Evolutionary conservation across 192 early-diverging fungal genomes (phyloP).

Genomic region (Kappamyces sp.): DNA sequence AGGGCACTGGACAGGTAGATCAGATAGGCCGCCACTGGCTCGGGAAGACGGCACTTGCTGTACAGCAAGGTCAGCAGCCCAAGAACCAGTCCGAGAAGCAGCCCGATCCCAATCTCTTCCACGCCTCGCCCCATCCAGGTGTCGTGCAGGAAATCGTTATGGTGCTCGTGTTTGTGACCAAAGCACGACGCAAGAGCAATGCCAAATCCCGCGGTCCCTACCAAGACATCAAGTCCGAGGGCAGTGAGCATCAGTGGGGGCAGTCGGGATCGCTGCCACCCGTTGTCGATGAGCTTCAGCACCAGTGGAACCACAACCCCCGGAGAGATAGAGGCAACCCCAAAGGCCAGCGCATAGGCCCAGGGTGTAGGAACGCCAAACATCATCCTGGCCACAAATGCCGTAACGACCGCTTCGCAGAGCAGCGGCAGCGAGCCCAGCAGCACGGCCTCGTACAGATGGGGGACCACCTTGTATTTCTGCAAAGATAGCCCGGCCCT

Average conservation of each 20-base stretch:
- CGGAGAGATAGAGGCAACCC: slow-evolving; percentile 29
- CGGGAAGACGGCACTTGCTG: slow-evolving; percentile 9
- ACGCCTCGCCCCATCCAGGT: slow-evolving; percentile 16
- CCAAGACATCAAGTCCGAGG: slow-evolving; percentile 12
- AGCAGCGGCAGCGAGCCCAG: slow-evolving; percentile 29
- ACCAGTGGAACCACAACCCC: slow-evolving; percentile 35
- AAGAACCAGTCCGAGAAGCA: slow-evolving; percentile 21
- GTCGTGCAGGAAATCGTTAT: slow-evolving; percentile 15
- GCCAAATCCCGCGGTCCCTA: slow-evolving; percentile 25
- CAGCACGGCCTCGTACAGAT: slow-evolving; percentile 15
- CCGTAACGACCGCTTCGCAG: slow-evolving; percentile 22
- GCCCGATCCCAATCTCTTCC: slow-evolving; percentile 30
- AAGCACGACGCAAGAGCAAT: slow-evolving; percentile 27
- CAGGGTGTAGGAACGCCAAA: slow-evolving; percentile 27
- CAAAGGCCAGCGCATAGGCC: slow-evolving; percentile 31
- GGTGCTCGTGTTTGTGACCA: slow-evolving; percentile 26
- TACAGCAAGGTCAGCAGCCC: slow-evolving; percentile 17
- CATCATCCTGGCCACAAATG: slow-evolving; percentile 5
- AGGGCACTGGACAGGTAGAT: slow-evolving; percentile 16
- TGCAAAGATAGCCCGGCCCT: slow-evolving; percentile 30
- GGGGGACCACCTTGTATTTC: slow-evolving; percentile 9
- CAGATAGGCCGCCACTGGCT: slow-evolving; percentile 13
- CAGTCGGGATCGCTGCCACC: slow-evolving; percentile 26
- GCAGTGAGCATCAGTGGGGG: slow-evolving; percentile 27
- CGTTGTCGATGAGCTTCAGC: slow-evolving; percentile 22